Base-by-base conservation (phyloP, 2,329 filamentous ascomycete genomes). In the Thermothelomyces thermophilus region DNA sequence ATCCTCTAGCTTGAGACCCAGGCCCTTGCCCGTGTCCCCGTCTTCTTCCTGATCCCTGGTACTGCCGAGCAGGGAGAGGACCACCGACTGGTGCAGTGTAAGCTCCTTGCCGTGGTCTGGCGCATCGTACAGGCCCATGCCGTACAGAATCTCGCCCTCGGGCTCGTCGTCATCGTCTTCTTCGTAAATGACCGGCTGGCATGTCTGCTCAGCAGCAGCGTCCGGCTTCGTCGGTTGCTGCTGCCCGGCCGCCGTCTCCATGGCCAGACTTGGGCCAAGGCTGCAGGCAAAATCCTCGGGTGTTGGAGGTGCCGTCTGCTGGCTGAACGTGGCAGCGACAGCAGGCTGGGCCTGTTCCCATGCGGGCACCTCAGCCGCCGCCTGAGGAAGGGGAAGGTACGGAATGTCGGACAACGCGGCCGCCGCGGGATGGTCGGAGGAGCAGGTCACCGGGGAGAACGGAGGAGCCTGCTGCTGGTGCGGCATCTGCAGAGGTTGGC, bases 91-190 rank as follows among this genome's bases (percentile, higher is more conserved):
- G 67, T 81, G 74, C 68, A 77, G 63, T 44, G 73, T 69, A 26
- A 73, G 69, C 48, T 77, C 75, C 17, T 70, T 67, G 7, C 36
- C 66, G 60, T 79, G 77, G 48, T 83, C 83, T 0, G 86, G 86
- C 4, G 79, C 71, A 60, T 89, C 87, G 65, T 93, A 93, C 0
- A 93, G 76, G 0, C 87, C 87, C 77, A 93, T 84, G 17, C 87
- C 87, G n/a, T 90, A 76, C 1, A 91, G 74, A 52, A 89, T 84
- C 60, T 90, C 86, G 33, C 81, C 84, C 13, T 77, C 44, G 14
- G 73, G 64, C 24, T 80, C 79, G 43, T 78, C 72, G 41, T 78
- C 72, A 34, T 79, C 73, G 50, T 78, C 76, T 41, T 81, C 75
- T 10, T 74, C 65, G 28, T 41, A 34, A 30, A 50, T 50, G 11